phyloP scores from a whole-genome alignment of 805 yeast genomes.

The Kregervanrija pseudodelftensis region DNA sequence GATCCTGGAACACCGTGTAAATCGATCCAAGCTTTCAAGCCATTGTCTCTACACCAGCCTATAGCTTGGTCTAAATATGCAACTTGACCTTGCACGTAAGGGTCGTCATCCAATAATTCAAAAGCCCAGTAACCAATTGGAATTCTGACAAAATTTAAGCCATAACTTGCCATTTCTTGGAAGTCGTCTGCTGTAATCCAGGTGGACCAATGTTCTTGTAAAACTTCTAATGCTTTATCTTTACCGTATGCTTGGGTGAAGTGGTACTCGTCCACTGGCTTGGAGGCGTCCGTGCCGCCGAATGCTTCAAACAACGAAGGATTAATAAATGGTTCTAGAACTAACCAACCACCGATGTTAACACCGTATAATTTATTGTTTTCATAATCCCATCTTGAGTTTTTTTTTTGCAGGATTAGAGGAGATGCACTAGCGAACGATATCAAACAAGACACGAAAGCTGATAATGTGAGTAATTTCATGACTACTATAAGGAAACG shows the following conservation, averaged over 20 bases:
- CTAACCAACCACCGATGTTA: slow-evolving; percentile 87
- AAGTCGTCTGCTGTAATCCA: slow-evolving; percentile 76
- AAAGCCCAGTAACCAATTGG: slow-evolving; percentile 98
- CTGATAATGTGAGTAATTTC: slow-evolving; percentile 1
- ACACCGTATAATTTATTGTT: slow-evolving; percentile 47
- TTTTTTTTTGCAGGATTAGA: slow-evolving; percentile 21
- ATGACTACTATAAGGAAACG: neutral
- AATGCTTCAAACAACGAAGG: slow-evolving; percentile 63
- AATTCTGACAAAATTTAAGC: slow-evolving; percentile 79
- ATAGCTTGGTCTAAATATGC: slow-evolving; percentile 69
- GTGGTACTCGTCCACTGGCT: slow-evolving; percentile 83
- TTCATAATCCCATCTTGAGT: slow-evolving; percentile 27
- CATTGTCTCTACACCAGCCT: slow-evolving; percentile 59
- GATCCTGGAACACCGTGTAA: slow-evolving; percentile 96
- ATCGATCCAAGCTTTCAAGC: slow-evolving; percentile 80
- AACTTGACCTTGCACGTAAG: slow-evolving; percentile 80
- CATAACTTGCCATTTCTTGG: slow-evolving; percentile 45
- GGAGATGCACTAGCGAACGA: slow-evolving; percentile 17
- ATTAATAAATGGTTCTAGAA: slow-evolving; percentile 78
- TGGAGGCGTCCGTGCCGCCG: slow-evolving; percentile 32
- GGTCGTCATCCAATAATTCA: slow-evolving; percentile 52
- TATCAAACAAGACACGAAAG: neutral
- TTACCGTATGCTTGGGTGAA: slow-evolving; percentile 54
- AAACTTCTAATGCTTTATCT: slow-evolving; percentile 41
- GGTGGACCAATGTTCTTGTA: slow-evolving; percentile 69